Percentiles rank a stretch among this genome's conserved stretches.
phyloP scores from a whole-genome alignment of 2,329 filamentous ascomycete genomes.

The Sporothrix globosa region DNA sequence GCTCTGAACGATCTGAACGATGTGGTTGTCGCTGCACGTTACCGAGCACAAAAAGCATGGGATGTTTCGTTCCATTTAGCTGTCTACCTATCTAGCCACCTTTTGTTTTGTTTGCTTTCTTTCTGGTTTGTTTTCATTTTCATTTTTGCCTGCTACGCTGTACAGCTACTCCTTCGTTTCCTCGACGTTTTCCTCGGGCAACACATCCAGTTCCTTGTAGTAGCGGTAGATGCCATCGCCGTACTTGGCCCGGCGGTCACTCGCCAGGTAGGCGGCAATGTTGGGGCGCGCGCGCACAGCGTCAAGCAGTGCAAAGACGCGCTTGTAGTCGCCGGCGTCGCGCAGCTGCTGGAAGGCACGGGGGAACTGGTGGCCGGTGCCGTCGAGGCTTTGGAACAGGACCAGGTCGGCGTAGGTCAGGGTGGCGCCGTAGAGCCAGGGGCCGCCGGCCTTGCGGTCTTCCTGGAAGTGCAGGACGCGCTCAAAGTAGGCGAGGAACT shows the following conservation, averaged over 20 bases:
- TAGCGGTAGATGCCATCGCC: constrained; percentile 68
- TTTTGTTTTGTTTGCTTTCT: background rate
- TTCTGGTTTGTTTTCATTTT: background rate
- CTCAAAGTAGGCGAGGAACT: constrained; percentile 73
- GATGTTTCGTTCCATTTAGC: background rate
- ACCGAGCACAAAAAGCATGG: no score
- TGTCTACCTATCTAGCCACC: background rate
- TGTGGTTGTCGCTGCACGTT: background rate
- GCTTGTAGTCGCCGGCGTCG: constrained; percentile 59
- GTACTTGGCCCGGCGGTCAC: constrained; percentile 65
- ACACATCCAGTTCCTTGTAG: constrained; percentile 71
- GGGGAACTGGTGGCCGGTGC: constrained; percentile 68
- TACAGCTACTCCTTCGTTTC: background rate
- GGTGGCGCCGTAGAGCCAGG: constrained; percentile 65
- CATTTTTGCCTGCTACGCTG: background rate
- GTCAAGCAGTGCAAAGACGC: constrained; percentile 66
- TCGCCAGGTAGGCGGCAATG: constrained; percentile 70
- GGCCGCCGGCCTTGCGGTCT: no score
- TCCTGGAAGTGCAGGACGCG: constrained; percentile 60
- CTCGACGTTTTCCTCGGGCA: constrained; percentile 38
- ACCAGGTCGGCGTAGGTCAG: constrained; percentile 75
- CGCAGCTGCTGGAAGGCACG: constrained; percentile 63
- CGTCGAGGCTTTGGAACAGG: constrained; percentile 68
- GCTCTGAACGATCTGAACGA: no score
- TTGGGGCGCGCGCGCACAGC: constrained; percentile 64